A percentile compares a stretch with the other conserved stretches of the same genome.
phyloP scores from a whole-genome alignment of 1,139 yeast species.

The Citeromyces hawaiiensis region DNA sequence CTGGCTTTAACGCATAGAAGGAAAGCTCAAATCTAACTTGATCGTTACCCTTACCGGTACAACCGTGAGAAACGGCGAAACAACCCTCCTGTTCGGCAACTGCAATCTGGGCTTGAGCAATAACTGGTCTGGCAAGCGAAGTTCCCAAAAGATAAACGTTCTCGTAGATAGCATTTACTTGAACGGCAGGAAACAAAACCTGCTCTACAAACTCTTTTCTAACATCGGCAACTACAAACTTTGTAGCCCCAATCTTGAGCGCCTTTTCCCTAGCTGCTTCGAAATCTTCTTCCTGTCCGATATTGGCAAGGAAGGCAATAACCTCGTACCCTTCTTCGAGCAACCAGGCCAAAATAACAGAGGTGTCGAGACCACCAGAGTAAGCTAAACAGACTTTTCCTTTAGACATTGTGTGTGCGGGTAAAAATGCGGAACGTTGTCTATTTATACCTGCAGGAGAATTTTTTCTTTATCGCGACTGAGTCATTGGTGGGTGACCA shows the following conservation, averaged over 20 bases:
- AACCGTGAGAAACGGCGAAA: constrained; percentile 96
- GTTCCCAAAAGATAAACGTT: constrained; percentile 94
- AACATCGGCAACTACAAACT: constrained; percentile 87
- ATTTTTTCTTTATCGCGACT: neutral
- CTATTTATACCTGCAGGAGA: neutral
- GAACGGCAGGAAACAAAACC: constrained; percentile 92
- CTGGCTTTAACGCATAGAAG: constrained; percentile 96
- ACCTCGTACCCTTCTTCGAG: constrained; percentile 97
- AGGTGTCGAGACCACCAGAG: constrained; percentile 98
- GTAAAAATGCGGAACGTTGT: neutral
- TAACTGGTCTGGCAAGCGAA: constrained; percentile 95
- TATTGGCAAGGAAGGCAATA: constrained; percentile 93
- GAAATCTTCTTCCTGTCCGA: constrained; percentile 98
- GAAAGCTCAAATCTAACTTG: constrained; percentile 96
- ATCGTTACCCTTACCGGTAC: constrained; percentile 99
- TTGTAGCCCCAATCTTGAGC: constrained; percentile 90
- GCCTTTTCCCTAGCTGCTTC: constrained; percentile 97
- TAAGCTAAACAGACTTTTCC: constrained; percentile 98
- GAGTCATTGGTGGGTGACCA: constrained; percentile 1
- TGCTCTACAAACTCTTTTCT: constrained; percentile 90
- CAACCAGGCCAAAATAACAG: constrained; percentile 95
- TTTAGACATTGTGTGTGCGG: constrained; percentile 53
- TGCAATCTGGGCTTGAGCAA: constrained; percentile 94
- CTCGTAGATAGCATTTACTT: constrained; percentile 93
- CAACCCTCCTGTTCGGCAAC: constrained; percentile 97